Percentiles rank a stretch among this genome's conserved stretches.
Conservation (phyloP, 2,329 filamentous ascomycete species). For the Epichloe elymi region DNA sequence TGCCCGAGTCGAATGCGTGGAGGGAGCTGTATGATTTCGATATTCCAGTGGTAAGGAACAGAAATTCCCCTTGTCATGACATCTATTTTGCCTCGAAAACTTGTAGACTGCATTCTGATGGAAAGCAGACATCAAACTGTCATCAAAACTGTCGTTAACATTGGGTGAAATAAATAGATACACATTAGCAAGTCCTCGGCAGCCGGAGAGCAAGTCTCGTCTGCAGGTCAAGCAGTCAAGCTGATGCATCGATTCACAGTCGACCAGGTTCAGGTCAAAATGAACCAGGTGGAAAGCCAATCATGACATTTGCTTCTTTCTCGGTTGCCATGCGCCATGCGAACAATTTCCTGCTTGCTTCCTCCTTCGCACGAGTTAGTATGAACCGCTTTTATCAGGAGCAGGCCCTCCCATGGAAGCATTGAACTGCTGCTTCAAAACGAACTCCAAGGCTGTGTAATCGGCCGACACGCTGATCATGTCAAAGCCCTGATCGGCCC, state of each 20-base stretch:
- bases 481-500: slow-evolving; percentile 44
- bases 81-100: too few species aligned
- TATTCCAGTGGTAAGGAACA: slow-evolving; percentile 54
- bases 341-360: too few species aligned
- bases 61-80: neutral
- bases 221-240: slow-evolving; percentile 48
- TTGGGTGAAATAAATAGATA: slow-evolving; percentile 27
- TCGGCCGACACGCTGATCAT: slow-evolving; percentile 49
- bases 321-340: neutral
- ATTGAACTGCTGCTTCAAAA: slow-evolving; percentile 32
- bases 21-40: slow-evolving; percentile 68
- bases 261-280: slow-evolving; percentile 52
- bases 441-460: slow-evolving; percentile 33
- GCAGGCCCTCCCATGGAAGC: slow-evolving; percentile 29
- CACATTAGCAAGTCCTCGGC: slow-evolving; percentile 46
- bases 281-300: slow-evolving; percentile 43
- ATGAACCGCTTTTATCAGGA: slow-evolving; percentile 26
- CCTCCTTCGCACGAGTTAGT: slow-evolving; percentile 17
- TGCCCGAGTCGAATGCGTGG: slow-evolving; percentile 50
- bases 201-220: slow-evolving; percentile 37
- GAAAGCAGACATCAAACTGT: too few species aligned
- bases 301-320: neutral
- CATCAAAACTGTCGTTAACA: neutral
- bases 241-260: slow-evolving; percentile 67
- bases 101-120: too few species aligned